Evolutionary conservation across 2,329 filamentous ascomycete genomes (phyloP).

Genomic region (Alternaria sp.): DNA sequence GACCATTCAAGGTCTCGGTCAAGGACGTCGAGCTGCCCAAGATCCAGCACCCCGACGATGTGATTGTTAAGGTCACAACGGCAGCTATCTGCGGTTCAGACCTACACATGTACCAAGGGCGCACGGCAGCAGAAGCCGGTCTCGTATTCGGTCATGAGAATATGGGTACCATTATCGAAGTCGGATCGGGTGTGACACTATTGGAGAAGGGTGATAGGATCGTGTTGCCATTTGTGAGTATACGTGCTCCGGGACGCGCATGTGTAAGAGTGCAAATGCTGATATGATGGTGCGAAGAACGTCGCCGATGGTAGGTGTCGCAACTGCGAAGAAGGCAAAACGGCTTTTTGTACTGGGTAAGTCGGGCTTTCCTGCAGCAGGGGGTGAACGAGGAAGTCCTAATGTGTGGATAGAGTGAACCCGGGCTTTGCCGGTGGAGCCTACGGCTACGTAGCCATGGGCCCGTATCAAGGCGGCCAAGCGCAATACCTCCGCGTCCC

Average conservation of each 20-base stretch:
- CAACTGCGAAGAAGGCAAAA: constrained; percentile 70
- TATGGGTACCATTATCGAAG: constrained; percentile 66
- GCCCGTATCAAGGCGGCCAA: constrained; percentile 64
- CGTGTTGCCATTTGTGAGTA: constrained; percentile 65
- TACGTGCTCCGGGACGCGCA: no score
- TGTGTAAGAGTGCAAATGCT: not conserved
- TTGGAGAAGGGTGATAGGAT: constrained; percentile 70
- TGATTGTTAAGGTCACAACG: constrained; percentile 71
- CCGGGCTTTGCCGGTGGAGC: constrained; percentile 67
- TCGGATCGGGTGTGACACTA: constrained; percentile 66
- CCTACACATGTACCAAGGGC: constrained; percentile 69
- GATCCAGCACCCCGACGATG: constrained; percentile 70
- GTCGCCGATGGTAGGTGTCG: constrained; percentile 58
- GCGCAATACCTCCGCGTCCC: constrained; percentile 72
- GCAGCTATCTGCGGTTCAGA: constrained; percentile 65
- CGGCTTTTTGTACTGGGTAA: constrained; percentile 69
- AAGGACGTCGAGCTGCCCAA: constrained; percentile 66
- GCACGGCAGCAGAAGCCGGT: constrained; percentile 68
- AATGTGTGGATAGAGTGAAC: constrained; percentile 54
- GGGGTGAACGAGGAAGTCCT: not conserved
- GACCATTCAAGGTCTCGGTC: constrained; percentile 69
- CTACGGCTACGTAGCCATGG: constrained; percentile 70
- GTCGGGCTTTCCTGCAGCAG: not conserved
- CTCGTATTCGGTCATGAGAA: constrained; percentile 71
- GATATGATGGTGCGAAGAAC: constrained; percentile 1